Conservation (phyloP, 2,329 filamentous ascomycete genomes). For the Colletotrichum truncatum region DNA sequence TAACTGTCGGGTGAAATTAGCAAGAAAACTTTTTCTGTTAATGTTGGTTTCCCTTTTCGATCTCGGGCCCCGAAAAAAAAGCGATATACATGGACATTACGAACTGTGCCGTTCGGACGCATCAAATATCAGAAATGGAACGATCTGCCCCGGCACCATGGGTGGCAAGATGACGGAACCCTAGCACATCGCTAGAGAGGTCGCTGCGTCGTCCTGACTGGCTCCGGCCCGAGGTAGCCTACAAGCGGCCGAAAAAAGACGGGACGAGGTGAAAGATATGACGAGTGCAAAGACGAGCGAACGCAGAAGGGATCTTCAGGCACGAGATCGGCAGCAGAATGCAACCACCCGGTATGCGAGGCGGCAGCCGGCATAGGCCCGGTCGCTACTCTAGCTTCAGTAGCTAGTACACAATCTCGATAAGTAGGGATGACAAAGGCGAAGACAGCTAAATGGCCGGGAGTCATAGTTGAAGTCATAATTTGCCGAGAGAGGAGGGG, state of each 20-base stretch:
- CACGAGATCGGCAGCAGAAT: not conserved
- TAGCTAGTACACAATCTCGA: not conserved
- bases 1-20: not conserved
- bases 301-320: constrained; percentile 21
- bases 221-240: not conserved
- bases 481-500: no score
- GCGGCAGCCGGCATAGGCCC: not conserved
- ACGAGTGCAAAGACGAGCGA: not conserved
- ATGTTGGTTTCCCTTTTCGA: no score
- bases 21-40: no score
- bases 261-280: not conserved
- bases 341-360: constrained; percentile 4
- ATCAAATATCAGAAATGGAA: not conserved
- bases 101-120: not conserved
- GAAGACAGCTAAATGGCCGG: no score
- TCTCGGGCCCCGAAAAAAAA: no score
- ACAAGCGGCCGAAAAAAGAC: not conserved
- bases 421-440: no score
- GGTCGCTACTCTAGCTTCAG: not conserved
- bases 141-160: constrained; percentile 8
- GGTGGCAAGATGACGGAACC: not conserved
- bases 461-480: no score
- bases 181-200: not conserved
- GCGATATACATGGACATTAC: no score
- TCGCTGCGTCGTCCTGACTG: not conserved